These are phyloP conservation scores for Cytospora chrysosperma DNA, from an alignment of 2,329 filamentous ascomycete species.

Conservation along the genomic window DNA sequence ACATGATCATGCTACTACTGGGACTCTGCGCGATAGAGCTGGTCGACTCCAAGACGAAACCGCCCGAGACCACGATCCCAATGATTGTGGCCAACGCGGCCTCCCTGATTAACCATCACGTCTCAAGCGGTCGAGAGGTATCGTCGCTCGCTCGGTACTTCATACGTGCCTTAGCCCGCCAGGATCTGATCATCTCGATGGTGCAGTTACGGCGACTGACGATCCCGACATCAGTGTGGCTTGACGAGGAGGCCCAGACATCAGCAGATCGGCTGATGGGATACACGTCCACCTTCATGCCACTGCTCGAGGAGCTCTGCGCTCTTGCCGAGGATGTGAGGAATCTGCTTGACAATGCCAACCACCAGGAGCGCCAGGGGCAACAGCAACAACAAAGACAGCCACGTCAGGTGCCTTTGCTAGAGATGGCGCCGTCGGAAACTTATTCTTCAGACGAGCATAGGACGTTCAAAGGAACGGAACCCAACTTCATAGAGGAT, in stretches of 20 bases:
- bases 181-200: constrained; percentile 34
- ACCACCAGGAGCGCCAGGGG: neutral
- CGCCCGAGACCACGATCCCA: constrained; percentile 28
- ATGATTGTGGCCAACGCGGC: constrained; percentile 29
- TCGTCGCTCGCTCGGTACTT: constrained; percentile 34
- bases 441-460: neutral
- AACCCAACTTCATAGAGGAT: neutral
- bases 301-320: constrained; percentile 32
- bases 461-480: neutral
- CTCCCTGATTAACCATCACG: constrained; percentile 30
- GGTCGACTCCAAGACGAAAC: constrained; percentile 12
- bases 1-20: constrained; percentile 31
- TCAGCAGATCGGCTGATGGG: constrained; percentile 34
- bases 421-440: neutral
- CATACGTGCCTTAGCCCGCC: constrained; percentile 33
- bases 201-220: constrained; percentile 27
- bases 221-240: constrained; percentile 31
- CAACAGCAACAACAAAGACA: neutral
- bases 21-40: constrained; percentile 34
- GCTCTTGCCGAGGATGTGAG: constrained; percentile 32
- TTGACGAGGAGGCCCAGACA: constrained; percentile 28
- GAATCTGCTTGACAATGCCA: neutral
- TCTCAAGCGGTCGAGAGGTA: constrained; percentile 27
- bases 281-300: constrained; percentile 33
- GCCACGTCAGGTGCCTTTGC: too few relatives aligned